phyloP scores from a whole-genome alignment of 176 grass and related monocot genomes.

The Hordeum marinum region DNA sequence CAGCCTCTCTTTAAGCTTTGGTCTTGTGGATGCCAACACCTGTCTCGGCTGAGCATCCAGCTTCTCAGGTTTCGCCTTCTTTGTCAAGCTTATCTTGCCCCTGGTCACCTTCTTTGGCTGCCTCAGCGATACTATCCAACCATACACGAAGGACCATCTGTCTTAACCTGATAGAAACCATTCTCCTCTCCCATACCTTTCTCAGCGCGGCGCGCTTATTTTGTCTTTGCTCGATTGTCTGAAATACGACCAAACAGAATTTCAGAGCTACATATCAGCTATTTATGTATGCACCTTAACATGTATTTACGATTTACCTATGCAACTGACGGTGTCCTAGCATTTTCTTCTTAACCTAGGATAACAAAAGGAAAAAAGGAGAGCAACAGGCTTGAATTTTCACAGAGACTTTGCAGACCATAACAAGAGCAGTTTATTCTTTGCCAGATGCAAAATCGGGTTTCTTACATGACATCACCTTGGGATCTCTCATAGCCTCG shows the following conservation, averaged over 20 bases:
- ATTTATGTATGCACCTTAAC: too few species aligned
- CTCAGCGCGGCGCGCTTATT: slow-evolving; percentile 58
- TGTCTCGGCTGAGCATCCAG: slow-evolving; percentile 2
- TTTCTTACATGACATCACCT: slow-evolving; percentile 99
- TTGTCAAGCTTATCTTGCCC: slow-evolving; percentile 52
- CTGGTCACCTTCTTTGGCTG: slow-evolving; percentile 42
- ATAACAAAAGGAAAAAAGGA: slow-evolving; percentile 16
- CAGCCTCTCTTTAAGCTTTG: slow-evolving; percentile 66
- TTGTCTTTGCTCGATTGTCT: slow-evolving; percentile 62
- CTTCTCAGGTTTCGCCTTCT: slow-evolving; percentile 19
- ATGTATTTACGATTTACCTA: slow-evolving; percentile 37
- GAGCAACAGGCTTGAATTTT: neutral
- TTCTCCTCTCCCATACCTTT: slow-evolving; percentile 56
- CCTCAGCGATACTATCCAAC: slow-evolving; percentile 63
- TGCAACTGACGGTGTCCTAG: slow-evolving; percentile 47
- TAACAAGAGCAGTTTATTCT: neutral
- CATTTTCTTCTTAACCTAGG: slow-evolving; percentile 84
- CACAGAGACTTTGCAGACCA: neutral
- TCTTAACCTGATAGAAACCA: slow-evolving; percentile 31
- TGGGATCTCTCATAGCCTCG: slow-evolving; percentile 76
- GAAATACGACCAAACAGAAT: slow-evolving; percentile 16
- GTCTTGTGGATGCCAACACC: slow-evolving; percentile 28
- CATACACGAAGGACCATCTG: slow-evolving; percentile 41
- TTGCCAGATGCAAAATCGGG: neutral
- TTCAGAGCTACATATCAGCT: neutral